A percentile compares a stretch with the other conserved stretches of the same genome.
phyloP scores from a whole-genome alignment of 345 rosid species.

The Erodium maritimum region DNA sequence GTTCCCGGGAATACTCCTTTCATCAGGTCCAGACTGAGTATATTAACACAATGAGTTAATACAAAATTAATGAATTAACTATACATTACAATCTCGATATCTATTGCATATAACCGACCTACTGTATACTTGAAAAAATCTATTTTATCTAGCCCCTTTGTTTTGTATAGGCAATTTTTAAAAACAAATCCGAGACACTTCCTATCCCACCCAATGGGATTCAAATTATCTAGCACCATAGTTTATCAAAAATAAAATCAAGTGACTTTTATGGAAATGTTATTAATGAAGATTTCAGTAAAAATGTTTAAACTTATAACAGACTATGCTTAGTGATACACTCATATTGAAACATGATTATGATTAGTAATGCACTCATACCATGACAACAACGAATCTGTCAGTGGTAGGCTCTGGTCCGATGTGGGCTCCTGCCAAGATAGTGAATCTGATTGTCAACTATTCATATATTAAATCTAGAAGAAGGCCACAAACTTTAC shows the following conservation, averaged over 20 bases:
- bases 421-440: conserved; percentile 73
- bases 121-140: not conserved
- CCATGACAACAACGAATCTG: conserved; percentile 95
- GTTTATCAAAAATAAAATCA: not conserved
- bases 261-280: too few species aligned
- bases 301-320: not conserved
- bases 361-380: conserved; percentile 14
- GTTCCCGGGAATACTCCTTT: conserved; percentile 55
- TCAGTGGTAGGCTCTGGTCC: conserved; percentile 99
- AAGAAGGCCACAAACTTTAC: conserved; percentile 2
- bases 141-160: not conserved
- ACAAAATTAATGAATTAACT: not conserved
- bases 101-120: not conserved
- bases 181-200: too few species aligned
- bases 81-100: not conserved
- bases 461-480: not conserved
- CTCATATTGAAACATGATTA: not conserved
- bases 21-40: conserved; percentile 72
- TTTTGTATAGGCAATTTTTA: too few species aligned
- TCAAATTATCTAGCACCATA: not conserved
- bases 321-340: not conserved
- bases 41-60: conserved; percentile 2
- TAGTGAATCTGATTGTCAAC: conserved; percentile 1
- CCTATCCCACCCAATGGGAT: too few species aligned
- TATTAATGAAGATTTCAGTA: too few species aligned